Evolutionary conservation across 192 early-diverging fungal species (phyloP).

Genomic region (Coemansia sp.): DNA sequence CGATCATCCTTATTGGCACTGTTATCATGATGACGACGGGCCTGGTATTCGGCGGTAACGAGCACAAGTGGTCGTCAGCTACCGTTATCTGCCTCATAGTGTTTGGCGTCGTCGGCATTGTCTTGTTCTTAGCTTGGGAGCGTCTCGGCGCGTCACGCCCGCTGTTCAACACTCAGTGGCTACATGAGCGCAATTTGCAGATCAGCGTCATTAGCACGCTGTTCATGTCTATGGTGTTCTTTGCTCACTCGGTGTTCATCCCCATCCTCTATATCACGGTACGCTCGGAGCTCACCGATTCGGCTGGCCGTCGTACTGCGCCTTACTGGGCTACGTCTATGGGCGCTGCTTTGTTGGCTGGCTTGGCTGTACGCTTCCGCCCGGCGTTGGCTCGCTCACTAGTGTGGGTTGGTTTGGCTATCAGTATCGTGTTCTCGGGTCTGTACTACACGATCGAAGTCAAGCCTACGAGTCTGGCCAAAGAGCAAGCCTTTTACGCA

Average conservation of each 20-base stretch:
- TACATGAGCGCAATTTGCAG: slow-evolving; percentile 52
- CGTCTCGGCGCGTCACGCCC: slow-evolving; percentile 26
- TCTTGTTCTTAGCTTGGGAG: slow-evolving; percentile 41
- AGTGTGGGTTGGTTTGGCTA: slow-evolving; percentile 32
- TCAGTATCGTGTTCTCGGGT: slow-evolving; percentile 39
- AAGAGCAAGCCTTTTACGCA: slow-evolving; percentile 44
- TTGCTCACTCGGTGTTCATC: slow-evolving; percentile 32
- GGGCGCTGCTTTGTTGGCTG: slow-evolving; percentile 32
- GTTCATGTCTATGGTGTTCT: slow-evolving; percentile 48
- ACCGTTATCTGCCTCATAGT: slow-evolving; percentile 46
- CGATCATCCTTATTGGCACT: slow-evolving; percentile 37
- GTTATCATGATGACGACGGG: slow-evolving; percentile 45
- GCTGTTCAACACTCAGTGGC: slow-evolving; percentile 42
- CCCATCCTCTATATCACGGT: slow-evolving; percentile 52
- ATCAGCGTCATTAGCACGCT: slow-evolving; percentile 41
- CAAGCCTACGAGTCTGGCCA: slow-evolving; percentile 15
- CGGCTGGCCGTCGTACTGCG: slow-evolving; percentile 38
- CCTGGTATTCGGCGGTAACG: slow-evolving; percentile 52
- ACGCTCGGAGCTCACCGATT: slow-evolving; percentile 17
- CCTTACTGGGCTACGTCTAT: slow-evolving; percentile 46
- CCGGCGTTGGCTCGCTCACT: slow-evolving; percentile 31
- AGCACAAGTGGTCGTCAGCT: slow-evolving; percentile 49
- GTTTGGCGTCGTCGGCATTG: slow-evolving; percentile 37
- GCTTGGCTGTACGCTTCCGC: slow-evolving; percentile 15
- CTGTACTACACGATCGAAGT: slow-evolving; percentile 44